Evolutionary conservation across 2,329 filamentous ascomycete genomes (phyloP), one percentile per base, ranked within the genome.

Genomic region (Arthrobotrys sphaeroides): DNA sequence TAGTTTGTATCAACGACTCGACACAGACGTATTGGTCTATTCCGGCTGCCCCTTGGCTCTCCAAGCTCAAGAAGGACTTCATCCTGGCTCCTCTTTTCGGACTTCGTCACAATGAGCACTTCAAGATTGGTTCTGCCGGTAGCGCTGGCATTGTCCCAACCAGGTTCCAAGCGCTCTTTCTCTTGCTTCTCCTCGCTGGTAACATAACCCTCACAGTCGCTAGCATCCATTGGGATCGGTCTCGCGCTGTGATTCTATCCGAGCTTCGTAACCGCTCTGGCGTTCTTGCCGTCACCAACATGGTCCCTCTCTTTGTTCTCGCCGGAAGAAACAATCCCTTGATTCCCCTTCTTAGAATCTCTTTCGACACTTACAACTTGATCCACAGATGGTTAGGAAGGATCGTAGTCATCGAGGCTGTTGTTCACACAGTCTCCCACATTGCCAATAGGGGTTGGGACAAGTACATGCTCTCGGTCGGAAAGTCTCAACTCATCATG

Each of bases 331-430:
- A 93, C 84, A 94, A 94, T 83, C 90, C 90, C 20, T 85, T 94
- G 78, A 92, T 94, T 80, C 85, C 85, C 75, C 84, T 91, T 78
- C 85, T 92, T 62, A 88, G 89, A 76, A 89, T 94, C 77, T 91
- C 90, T 2, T 94, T 93, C 82, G 91, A 94, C 82, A 92, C 90
- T 0, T 93, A 91, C 85, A 94, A 94, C 83, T 83, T 94, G 76
- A 85, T 94, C 70, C 91, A 94, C 82, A 88, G 91, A 77, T 94
- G 91, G 91, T 87, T 93, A 77, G 91, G 91, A 79, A 88, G 91
- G 40, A 91, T 93, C 73, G 90, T 91, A 24, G 86, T 90, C 16
- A 83, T 92, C 12, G 90, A 94, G 81, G 85, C 89, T 7, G 78
- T 93, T 42, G 84, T 87, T 28, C 91, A 94, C 82, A 88, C 87